Evolutionary conservation across 2,329 filamentous ascomycete species (phyloP).

Genomic region (Hypoxylon sp.): DNA sequence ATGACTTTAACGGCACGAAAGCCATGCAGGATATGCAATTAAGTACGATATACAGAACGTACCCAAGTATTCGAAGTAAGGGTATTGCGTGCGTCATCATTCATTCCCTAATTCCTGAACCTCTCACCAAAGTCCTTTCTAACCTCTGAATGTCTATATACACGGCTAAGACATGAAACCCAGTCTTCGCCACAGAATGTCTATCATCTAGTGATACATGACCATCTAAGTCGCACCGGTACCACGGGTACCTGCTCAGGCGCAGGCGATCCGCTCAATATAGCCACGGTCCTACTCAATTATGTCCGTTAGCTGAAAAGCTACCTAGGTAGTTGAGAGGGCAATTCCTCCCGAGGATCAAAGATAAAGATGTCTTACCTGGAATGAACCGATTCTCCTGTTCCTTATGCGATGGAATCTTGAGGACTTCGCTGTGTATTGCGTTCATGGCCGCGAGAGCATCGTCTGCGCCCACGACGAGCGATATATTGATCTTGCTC

Average conservation of each 20-base stretch:
- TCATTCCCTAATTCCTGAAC: slow-evolving; percentile 14
- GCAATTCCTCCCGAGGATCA: slow-evolving; percentile 12
- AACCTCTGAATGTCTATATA: slow-evolving; percentile 1
- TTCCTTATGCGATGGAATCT: slow-evolving; percentile 49
- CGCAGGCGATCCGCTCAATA: slow-evolving; percentile 39
- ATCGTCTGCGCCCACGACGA: slow-evolving; percentile 49
- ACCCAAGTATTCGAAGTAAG: slow-evolving; percentile 15
- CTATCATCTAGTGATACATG: slow-evolving; percentile 31
- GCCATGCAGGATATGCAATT: slow-evolving; percentile 12
- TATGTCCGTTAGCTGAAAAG: slow-evolving; percentile 17
- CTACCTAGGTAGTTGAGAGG: neutral
- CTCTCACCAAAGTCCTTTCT: slow-evolving; percentile 3
- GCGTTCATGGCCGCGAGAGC: slow-evolving; percentile 50
- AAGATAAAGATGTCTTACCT: slow-evolving; percentile 39
- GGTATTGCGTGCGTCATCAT: slow-evolving; percentile 29
- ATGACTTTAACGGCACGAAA: neutral
- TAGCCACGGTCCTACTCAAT: slow-evolving; percentile 48
- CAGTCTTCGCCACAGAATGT: slow-evolving; percentile 19
- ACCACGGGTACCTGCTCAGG: slow-evolving; percentile 16
- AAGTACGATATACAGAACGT: slow-evolving; percentile 24
- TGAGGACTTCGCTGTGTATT: slow-evolving; percentile 51
- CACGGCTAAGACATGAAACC: slow-evolving; percentile 7
- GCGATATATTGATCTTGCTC: slow-evolving; percentile 52
- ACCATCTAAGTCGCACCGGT: slow-evolving; percentile 8
- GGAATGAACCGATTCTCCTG: slow-evolving; percentile 48